phyloP scores from a whole-genome alignment of 805 yeast genomes.

The Starmerella bombicola region DNA sequence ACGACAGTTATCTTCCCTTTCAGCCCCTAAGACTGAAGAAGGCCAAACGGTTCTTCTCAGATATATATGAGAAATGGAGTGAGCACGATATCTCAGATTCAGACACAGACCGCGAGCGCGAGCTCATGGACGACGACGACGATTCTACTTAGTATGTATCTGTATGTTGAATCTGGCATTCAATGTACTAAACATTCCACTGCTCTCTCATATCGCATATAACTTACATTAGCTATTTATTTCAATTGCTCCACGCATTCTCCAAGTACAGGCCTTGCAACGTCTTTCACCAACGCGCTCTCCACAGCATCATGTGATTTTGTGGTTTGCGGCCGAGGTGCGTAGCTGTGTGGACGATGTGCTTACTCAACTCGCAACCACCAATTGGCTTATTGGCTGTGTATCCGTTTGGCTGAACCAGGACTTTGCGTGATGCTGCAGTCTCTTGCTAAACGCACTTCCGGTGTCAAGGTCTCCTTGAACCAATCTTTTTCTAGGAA shows the following conservation, averaged over 20 bases:
- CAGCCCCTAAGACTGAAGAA: conserved; percentile 72
- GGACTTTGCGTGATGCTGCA: conserved; percentile 2
- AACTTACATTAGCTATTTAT: not conserved
- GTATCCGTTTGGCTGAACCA: not conserved
- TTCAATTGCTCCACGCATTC: too few species aligned
- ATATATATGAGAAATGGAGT: conserved; percentile 68
- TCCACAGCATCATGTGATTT: too few species aligned
- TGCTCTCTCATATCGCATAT: too few species aligned
- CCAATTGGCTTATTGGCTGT: not conserved
- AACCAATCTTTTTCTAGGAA: not conserved
- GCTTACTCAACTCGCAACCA: not conserved
- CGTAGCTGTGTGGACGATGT: too few species aligned
- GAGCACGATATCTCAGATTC: conserved; percentile 40
- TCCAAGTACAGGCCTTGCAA: too few species aligned
- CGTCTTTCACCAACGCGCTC: too few species aligned
- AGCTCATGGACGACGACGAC: conserved; percentile 2
- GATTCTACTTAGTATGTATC: not conserved
- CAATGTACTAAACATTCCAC: not conserved
- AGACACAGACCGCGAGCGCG: conserved; percentile 17
- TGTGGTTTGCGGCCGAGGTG: too few species aligned
- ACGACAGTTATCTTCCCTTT: conserved; percentile 93
- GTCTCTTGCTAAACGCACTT: conserved; percentile 1
- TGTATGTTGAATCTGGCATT: too few species aligned
- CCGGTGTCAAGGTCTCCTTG: not conserved
- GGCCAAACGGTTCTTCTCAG: conserved; percentile 43